A percentile compares a stretch with the other conserved stretches of the same genome.
Conservation (phyloP, 2,329 filamentous ascomycete genomes). For the Colletotrichum sp. region DNA sequence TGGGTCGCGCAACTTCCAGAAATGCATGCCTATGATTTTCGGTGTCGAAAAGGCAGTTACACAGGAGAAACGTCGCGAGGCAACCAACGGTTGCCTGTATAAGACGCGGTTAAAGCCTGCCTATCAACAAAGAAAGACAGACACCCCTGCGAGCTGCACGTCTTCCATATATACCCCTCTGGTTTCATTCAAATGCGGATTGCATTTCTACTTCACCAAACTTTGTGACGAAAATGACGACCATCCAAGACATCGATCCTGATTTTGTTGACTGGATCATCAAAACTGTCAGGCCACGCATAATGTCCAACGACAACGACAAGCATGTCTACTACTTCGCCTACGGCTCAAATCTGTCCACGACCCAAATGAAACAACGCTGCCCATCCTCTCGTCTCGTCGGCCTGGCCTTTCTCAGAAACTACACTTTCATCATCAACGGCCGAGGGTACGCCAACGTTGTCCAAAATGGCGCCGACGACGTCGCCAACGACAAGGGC, state of each 20-base stretch:
- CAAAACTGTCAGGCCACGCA: background rate
- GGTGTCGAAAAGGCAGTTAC: background rate
- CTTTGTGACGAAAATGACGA: background rate
- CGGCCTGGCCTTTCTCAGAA: slow-evolving; percentile 60
- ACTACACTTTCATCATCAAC: slow-evolving; percentile 72
- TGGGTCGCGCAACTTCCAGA: background rate
- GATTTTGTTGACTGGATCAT: background rate
- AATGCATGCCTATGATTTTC: background rate
- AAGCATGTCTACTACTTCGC: slow-evolving; percentile 63
- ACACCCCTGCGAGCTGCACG: background rate
- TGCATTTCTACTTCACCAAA: background rate
- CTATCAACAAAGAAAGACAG: background rate
- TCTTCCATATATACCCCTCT: background rate
- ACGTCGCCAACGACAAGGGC: slow-evolving; percentile 32
- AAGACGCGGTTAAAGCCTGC: background rate
- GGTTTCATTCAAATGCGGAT: background rate
- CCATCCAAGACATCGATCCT: background rate
- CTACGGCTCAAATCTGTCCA: slow-evolving; percentile 74
- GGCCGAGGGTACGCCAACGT: slow-evolving; percentile 72
- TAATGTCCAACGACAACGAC: background rate
- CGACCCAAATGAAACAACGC: slow-evolving; percentile 65
- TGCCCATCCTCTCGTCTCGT: slow-evolving; percentile 63
- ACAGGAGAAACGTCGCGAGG: background rate
- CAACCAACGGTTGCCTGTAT: background rate
- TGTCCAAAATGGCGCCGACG: slow-evolving; percentile 32